phyloP scores from a whole-genome alignment of 768 basidiomycete genomes.

The Suillus cothurnatus region DNA sequence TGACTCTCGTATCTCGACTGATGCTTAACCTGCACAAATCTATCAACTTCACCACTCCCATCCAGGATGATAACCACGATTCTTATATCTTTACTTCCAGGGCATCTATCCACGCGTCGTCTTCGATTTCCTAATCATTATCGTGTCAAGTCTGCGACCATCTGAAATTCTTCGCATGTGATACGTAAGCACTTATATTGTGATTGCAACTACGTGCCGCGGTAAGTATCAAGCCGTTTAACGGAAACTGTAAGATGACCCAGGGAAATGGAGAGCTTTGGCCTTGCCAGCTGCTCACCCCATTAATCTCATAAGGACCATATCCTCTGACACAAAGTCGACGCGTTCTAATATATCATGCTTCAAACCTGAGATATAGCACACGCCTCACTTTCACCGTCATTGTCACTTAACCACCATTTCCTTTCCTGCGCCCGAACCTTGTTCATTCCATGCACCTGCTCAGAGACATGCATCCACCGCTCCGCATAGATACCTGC shows the following conservation, averaged over 20 bases:
- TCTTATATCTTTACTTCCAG: neutral
- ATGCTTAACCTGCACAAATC: constrained; percentile 56
- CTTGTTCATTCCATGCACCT: constrained; percentile 3
- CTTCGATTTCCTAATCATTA: neutral
- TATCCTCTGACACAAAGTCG: neutral
- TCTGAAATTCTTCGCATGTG: neutral
- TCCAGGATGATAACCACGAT: neutral
- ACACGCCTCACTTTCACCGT: neutral
- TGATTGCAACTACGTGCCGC: neutral
- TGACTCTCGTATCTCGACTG: constrained; percentile 56
- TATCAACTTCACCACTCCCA: constrained; percentile 19
- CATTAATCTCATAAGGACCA: neutral
- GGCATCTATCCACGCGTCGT: neutral
- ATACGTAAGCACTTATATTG: neutral
- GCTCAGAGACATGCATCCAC: constrained; percentile 7
- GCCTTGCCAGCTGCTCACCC: neutral
- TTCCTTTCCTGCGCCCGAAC: constrained; percentile 11
- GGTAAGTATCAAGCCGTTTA: neutral
- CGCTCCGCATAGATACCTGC: constrained; percentile 3
- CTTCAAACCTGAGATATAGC: neutral
- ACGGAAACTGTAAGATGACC: neutral
- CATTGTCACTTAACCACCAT: constrained; percentile 5
- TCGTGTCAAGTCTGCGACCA: neutral
- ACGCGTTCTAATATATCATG: neutral
- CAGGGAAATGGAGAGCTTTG: neutral